phyloP scores from a whole-genome alignment of 768 basidiomycete genomes.

The Lactifluus pinguis region DNA sequence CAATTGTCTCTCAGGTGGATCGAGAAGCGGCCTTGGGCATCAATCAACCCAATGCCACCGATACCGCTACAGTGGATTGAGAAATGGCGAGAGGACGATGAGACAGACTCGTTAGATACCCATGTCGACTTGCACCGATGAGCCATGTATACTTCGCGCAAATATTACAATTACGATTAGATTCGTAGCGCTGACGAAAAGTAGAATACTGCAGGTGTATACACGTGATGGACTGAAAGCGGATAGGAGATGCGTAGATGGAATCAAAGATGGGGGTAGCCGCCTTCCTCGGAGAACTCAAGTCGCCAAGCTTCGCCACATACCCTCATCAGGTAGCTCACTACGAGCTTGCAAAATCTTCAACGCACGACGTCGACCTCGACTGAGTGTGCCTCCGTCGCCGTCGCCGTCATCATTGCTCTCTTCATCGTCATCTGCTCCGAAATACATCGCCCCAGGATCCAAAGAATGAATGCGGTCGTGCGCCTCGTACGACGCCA shows the following conservation, averaged over 20 bases:
- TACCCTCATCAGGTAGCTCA: conserved; percentile 58
- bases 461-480: conserved; percentile 56
- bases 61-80: conserved; percentile 11
- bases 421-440: conserved; percentile 38
- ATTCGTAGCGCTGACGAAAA: conserved; percentile 4
- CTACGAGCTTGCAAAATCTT: conserved; percentile 64
- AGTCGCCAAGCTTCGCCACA: conserved; percentile 72
- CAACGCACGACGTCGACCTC: conserved; percentile 50
- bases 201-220: conserved; percentile 10
- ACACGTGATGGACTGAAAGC: not conserved
- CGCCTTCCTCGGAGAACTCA: conserved; percentile 12
- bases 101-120: not conserved
- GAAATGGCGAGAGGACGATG: not conserved
- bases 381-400: conserved; percentile 30
- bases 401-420: conserved; percentile 25
- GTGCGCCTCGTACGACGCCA: conserved; percentile 57
- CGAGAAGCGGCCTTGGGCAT: not conserved
- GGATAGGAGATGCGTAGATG: not conserved
- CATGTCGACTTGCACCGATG: no score
- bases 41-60: conserved; percentile 13
- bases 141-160: conserved; percentile 10
- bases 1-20: conserved; percentile 22
- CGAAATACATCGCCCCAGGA: conserved; percentile 60
- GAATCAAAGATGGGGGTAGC: conserved; percentile 21
- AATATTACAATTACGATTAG: not conserved